These are phyloP conservation scores for Didymella arachidicola DNA, from an alignment of 2,329 filamentous ascomycete genomes.

Conservation along the genomic window DNA sequence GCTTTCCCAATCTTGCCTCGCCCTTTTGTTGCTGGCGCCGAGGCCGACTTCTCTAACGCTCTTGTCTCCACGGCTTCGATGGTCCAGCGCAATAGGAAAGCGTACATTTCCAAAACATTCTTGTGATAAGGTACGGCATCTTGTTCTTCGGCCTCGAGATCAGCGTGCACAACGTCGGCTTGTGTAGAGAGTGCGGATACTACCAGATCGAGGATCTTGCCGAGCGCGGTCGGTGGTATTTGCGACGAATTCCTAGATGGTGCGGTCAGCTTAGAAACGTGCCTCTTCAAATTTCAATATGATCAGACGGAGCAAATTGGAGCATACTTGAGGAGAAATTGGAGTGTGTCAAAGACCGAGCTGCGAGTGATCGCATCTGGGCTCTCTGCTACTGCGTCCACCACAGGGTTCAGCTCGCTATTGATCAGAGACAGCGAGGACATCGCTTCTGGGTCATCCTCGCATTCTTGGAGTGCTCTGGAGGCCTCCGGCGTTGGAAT, in stretches of 20 bases:
- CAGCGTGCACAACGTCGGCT: conserved; percentile 82
- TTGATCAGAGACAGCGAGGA: conserved; percentile 79
- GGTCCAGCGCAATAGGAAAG: conserved; percentile 93
- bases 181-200: conserved; percentile 86
- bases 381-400: conserved; percentile 90
- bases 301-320: conserved; percentile 59
- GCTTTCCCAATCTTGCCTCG: conserved; percentile 77
- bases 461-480: conserved; percentile 83
- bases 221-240: conserved; percentile 81
- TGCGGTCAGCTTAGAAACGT: conserved; percentile 66
- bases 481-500: conserved; percentile 89
- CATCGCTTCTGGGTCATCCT: conserved; percentile 86
- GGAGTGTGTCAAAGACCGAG: conserved; percentile 86
- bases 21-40: conserved; percentile 74
- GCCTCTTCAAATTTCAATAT: conserved; percentile 29
- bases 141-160: conserved; percentile 91
- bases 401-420: conserved; percentile 85
- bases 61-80: conserved; percentile 94
- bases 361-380: conserved; percentile 85
- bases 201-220: conserved; percentile 91
- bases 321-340: conserved; percentile 95
- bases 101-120: conserved; percentile 89
- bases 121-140: conserved; percentile 82
- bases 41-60: conserved; percentile 84
- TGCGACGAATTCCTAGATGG: conserved; percentile 79